Conservation (phyloP, 352 stramenopile genomes). For the Blastocystis sp. region DNA sequence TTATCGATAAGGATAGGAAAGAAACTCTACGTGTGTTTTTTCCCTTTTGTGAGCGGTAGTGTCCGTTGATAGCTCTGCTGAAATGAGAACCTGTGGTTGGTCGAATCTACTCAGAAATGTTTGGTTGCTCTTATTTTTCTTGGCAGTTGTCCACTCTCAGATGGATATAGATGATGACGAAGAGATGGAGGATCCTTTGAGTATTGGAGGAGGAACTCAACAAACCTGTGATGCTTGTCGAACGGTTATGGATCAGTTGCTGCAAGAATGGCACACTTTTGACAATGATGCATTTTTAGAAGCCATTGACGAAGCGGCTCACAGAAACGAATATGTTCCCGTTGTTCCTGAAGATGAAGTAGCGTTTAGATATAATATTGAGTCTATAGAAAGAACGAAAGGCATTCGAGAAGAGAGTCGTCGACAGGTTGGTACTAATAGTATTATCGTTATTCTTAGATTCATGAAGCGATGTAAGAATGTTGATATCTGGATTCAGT, state of each 20-base stretch:
- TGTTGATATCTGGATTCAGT: slow-evolving; percentile 51
- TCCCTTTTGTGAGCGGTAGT: too few relatives aligned
- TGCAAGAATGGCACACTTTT: slow-evolving; percentile 55
- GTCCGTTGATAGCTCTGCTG: too few relatives aligned
- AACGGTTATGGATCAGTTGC: slow-evolving; percentile 66
- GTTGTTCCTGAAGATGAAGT: slow-evolving; percentile 60
- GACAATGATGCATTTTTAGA: slow-evolving; percentile 57
- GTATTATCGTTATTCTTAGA: not conserved
- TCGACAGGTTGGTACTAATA: not conserved
- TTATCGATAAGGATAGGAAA: not conserved
- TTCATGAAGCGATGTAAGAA: slow-evolving; percentile 54
- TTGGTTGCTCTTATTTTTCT: not conserved
- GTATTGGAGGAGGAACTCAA: slow-evolving; percentile 60
- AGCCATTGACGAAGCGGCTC: slow-evolving; percentile 35
- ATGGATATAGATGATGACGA: slow-evolving; percentile 9
- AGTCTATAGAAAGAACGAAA: slow-evolving; percentile 28
- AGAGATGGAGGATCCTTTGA: slow-evolving; percentile 49
- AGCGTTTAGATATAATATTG: not conserved
- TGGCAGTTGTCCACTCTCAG: not conserved
- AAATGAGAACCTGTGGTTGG: too few relatives aligned
- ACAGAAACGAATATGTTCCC: slow-evolving; percentile 52
- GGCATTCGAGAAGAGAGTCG: slow-evolving; percentile 29
- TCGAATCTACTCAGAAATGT: too few relatives aligned
- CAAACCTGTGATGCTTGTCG: slow-evolving; percentile 64
- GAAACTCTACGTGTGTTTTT: too few relatives aligned